Evolutionary conservation across 2,329 filamentous ascomycete genomes (phyloP), one percentile per base, ranked within the genome.

Genomic region (Lachnellula subtilissima): DNA sequence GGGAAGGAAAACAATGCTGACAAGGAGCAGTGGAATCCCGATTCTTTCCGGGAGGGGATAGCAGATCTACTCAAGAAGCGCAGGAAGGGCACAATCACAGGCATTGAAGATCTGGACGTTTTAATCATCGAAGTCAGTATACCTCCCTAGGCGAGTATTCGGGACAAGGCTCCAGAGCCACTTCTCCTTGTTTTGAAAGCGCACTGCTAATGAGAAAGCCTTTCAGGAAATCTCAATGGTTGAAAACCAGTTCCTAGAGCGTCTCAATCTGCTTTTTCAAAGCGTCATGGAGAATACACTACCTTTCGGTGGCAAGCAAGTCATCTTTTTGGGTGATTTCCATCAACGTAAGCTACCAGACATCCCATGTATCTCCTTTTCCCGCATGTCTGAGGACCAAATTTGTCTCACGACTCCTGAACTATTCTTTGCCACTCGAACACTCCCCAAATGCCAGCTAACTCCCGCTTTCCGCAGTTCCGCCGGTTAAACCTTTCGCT

Each of bases 321-420:
- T 66, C 11, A 66, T 67, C 14, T 54, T 67, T 46, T 47, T 67
- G 0, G 65, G 64, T 2, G 65, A 66, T 37, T 66, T 67, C n/a
- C 55, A 66, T 50, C 64, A 67, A 43, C 55, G 28, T 28, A 28
- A 28, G 28, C 8, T 28, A 28, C 28, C 28, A 28, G 3, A 28
- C 7, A 28, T 28, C 8, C 28, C 28, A 3, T 9, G 2, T 8
- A 9, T 9, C 28, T 28, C 7, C 7, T 28, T 2, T 28, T 3
- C 7, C 9, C 7, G 28, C 8, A 28, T 9, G 28, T 28, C 28
- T 8, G 2, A 9, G 8, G 8, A 9, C 6, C 28, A 7, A 28
- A 25, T 7, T 7, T 8, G 25, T 25, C 5, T 25, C 28, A 28
- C 5, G 8, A 2, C 28, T 28, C 28, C 28, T 28, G 28, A 7